Percentiles rank a stretch among this genome's conserved stretches.
These are phyloP conservation scores for Suillus hirtellus DNA, from an alignment of 768 basidiomycete genomes.

Conservation along the genomic window DNA sequence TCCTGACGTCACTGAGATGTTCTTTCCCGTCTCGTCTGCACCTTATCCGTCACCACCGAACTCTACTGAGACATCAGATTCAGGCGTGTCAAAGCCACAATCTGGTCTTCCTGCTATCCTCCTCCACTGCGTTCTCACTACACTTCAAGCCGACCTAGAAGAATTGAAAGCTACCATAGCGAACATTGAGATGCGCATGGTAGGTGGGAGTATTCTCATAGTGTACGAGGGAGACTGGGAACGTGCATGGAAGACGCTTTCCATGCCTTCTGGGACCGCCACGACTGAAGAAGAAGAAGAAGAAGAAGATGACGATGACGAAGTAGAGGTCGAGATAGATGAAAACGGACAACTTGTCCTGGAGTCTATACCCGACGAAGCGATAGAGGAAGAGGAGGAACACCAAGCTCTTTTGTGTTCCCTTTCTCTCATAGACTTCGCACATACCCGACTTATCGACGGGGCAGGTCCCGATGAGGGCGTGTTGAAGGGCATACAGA, in stretches of 20 bases:
- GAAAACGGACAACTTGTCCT: constrained; percentile 25
- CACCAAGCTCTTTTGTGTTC: constrained; percentile 39
- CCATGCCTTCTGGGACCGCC: constrained; percentile 23
- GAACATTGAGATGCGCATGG: constrained; percentile 70
- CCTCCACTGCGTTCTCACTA: constrained; percentile 58
- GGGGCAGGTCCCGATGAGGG: constrained; percentile 81
- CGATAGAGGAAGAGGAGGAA: constrained; percentile 25
- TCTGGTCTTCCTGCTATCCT: constrained; percentile 55
- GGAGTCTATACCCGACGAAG: constrained; percentile 26
- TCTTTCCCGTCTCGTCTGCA: constrained; percentile 62
- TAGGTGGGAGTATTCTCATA: constrained; percentile 79
- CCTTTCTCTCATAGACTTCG: constrained; percentile 92
- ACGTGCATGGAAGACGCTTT: constrained; percentile 38
- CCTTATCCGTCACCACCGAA: constrained; percentile 11
- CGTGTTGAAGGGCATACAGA: constrained; percentile 72
- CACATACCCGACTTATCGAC: constrained; percentile 70
- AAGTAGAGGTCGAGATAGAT: constrained; percentile 37
- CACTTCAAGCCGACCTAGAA: constrained; percentile 51
- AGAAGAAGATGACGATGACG: constrained; percentile 38
- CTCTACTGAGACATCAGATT: constrained; percentile 7
- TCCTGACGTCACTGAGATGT: constrained; percentile 70
- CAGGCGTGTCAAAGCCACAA: constrained; percentile 16
- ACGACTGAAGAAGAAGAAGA: constrained; percentile 32
- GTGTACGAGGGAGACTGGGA: constrained; percentile 70
- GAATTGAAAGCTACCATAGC: constrained; percentile 52